These are phyloP conservation scores for Xylaria acuta DNA, from an alignment of 495 filamentous ascomycete genomes.

Conservation along the genomic window DNA sequence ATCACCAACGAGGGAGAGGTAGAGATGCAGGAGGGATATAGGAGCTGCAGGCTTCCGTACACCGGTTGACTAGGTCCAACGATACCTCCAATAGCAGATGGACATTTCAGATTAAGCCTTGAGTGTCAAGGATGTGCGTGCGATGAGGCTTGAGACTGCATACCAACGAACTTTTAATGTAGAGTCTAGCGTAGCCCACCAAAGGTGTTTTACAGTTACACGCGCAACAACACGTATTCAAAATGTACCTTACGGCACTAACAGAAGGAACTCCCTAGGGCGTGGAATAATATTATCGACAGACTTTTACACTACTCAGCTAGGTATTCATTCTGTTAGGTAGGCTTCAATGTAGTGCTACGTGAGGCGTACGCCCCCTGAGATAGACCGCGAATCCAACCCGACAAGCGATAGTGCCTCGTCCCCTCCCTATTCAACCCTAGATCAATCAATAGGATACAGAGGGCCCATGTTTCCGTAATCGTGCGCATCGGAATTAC, in stretches of 20 bases:
- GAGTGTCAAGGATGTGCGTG: not conserved
- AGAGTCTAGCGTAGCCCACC: not conserved
- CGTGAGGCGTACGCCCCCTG: not conserved
- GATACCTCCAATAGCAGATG: not conserved
- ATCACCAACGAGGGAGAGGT: not conserved
- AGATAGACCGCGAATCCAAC: not conserved
- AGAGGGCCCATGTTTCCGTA: not conserved
- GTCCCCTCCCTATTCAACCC: not conserved
- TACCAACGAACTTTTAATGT: not conserved
- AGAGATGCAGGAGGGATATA: not conserved
- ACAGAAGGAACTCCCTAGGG: too few relatives aligned
- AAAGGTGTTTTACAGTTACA: too few relatives aligned
- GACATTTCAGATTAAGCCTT: not conserved
- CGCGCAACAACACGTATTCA: not conserved
- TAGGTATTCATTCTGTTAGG: not conserved
- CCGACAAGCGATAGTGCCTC: not conserved
- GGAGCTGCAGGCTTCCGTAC: not conserved
- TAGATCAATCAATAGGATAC: not conserved
- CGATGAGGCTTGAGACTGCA: not conserved
- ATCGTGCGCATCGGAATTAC: not conserved
- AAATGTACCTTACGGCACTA: not conserved
- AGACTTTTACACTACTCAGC: too few relatives aligned
- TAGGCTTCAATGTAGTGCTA: not conserved
- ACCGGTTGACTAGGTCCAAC: not conserved
- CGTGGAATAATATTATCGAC: not conserved